phyloP scores from a whole-genome alignment of 2,329 filamentous ascomycete species.

The Coniella vitis region DNA sequence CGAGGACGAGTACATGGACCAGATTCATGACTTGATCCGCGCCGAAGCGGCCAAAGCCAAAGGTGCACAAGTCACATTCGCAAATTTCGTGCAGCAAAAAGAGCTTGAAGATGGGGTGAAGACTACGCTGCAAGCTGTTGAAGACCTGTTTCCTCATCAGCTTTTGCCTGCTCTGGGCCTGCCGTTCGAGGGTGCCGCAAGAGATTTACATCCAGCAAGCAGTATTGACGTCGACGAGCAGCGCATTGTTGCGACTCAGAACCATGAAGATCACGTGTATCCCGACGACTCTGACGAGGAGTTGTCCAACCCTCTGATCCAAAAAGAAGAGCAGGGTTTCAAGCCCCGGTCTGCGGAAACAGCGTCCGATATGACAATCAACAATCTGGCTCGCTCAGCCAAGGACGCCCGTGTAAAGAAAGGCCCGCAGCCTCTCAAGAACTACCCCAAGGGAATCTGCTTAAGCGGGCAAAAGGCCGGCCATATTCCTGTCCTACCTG shows the following conservation, averaged over 20 bases:
- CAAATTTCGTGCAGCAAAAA: conserved; percentile 53
- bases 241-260: conserved; percentile 38
- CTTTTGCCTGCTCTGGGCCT: conserved; percentile 43
- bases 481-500: conserved; percentile 29
- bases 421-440: conserved; percentile 13
- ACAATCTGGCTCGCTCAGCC: conserved; percentile 1
- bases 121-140: conserved; percentile 75
- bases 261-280: conserved; percentile 42
- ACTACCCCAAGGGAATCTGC: conserved; percentile 32
- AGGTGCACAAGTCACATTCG: conserved; percentile 47
- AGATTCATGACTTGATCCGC: conserved; percentile 55
- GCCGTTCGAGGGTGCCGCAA: conserved; percentile 23
- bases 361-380: conserved; percentile 2
- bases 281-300: conserved; percentile 50
- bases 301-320: conserved; percentile 22
- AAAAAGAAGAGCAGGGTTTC: conserved; percentile 15
- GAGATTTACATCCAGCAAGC: conserved; percentile 28
- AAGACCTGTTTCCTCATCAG: conserved; percentile 74
- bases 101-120: conserved; percentile 56
- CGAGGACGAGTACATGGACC: conserved; percentile 71
- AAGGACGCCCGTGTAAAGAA: not conserved
- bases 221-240: conserved; percentile 60
- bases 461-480: conserved; percentile 35
- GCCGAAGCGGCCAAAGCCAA: conserved; percentile 52
- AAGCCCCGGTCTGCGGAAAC: not conserved